phyloP scores from a whole-genome alignment of 352 stramenopile genomes.

The Pythium folliculosum region DNA sequence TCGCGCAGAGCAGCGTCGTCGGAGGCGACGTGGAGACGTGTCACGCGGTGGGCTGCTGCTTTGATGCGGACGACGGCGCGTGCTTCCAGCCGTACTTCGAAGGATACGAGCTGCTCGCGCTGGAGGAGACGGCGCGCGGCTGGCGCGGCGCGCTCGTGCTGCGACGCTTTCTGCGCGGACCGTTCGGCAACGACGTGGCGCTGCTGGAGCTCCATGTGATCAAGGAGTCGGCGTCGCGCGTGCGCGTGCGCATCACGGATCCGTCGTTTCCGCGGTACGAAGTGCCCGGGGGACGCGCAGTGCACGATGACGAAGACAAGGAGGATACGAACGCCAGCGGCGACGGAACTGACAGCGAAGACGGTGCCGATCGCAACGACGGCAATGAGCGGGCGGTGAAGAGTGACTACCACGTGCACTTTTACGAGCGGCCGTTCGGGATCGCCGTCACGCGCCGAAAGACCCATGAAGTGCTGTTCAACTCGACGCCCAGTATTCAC shows the following conservation, averaged over 20 bases:
- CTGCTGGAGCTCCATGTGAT: slow-evolving; percentile 66
- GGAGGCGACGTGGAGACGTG: slow-evolving; percentile 41
- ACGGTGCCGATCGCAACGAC: neutral
- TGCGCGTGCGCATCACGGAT: slow-evolving; percentile 85
- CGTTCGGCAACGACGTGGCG: slow-evolving; percentile 79
- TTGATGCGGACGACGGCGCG: slow-evolving; percentile 35
- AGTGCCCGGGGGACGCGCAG: slow-evolving; percentile 27
- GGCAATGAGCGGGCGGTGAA: neutral
- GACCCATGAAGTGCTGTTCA: slow-evolving; percentile 76
- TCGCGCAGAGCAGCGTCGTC: slow-evolving; percentile 33
- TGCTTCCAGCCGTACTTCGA: slow-evolving; percentile 76
- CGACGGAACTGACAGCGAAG: neutral
- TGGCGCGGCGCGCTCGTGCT: slow-evolving; percentile 63
- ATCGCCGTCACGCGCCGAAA: slow-evolving; percentile 60
- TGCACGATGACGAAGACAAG: slow-evolving; percentile 6
- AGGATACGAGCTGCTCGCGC: slow-evolving; percentile 68
- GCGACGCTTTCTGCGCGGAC: slow-evolving; percentile 42
- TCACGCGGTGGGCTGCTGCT: slow-evolving; percentile 70
- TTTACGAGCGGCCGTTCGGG: slow-evolving; percentile 72
- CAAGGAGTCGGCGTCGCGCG: slow-evolving; percentile 42
- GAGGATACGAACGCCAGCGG: neutral
- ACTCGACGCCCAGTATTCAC: slow-evolving; percentile 71
- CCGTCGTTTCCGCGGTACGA: slow-evolving; percentile 72
- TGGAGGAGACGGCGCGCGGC: slow-evolving; percentile 51
- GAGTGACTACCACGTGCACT: slow-evolving; percentile 50